phyloP scores from a whole-genome alignment of 345 rosid genomes.

The Boechera stricta region DNA sequence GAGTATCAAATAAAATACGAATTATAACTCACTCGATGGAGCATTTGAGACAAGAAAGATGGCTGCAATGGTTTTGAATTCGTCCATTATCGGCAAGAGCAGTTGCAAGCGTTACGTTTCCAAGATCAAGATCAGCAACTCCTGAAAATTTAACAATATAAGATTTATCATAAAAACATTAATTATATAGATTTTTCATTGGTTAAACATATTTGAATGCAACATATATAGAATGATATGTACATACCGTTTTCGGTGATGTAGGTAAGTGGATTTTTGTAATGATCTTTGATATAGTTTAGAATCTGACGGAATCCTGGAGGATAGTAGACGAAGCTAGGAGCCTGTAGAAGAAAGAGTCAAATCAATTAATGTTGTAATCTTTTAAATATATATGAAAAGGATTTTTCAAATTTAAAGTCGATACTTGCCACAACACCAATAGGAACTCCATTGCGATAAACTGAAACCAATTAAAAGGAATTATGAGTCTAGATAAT shows the following conservation, averaged over 20 bases:
- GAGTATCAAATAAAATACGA: neutral
- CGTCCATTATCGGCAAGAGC: conserved; percentile 38
- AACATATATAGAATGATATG: neutral
- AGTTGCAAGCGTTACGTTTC: conserved; percentile 14
- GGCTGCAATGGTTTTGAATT: conserved; percentile 37
- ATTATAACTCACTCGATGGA: conserved; percentile 34
- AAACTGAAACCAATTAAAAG: neutral
- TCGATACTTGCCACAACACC: conserved; percentile 29
- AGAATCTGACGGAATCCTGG: conserved; percentile 30
- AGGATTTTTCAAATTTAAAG: too few relatives aligned
- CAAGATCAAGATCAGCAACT: conserved; percentile 30
- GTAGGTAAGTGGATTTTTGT: conserved; percentile 41
- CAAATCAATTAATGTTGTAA: too few relatives aligned
- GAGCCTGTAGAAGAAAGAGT: neutral
- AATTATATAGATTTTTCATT: neutral
- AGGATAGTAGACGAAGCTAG: conserved; percentile 38
- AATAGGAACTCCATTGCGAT: conserved; percentile 25
- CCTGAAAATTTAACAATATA: conserved; percentile 14
- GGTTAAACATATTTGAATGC: neutral
- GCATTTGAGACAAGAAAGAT: conserved; percentile 41
- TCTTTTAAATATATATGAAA: too few relatives aligned
- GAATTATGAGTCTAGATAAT: neutral
- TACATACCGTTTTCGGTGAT: conserved; percentile 41
- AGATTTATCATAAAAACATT: too few relatives aligned
- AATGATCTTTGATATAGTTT: neutral